phyloP scores from a whole-genome alignment of 2,329 filamentous ascomycete genomes.

The Gnomoniopsis smithogilvyi region DNA sequence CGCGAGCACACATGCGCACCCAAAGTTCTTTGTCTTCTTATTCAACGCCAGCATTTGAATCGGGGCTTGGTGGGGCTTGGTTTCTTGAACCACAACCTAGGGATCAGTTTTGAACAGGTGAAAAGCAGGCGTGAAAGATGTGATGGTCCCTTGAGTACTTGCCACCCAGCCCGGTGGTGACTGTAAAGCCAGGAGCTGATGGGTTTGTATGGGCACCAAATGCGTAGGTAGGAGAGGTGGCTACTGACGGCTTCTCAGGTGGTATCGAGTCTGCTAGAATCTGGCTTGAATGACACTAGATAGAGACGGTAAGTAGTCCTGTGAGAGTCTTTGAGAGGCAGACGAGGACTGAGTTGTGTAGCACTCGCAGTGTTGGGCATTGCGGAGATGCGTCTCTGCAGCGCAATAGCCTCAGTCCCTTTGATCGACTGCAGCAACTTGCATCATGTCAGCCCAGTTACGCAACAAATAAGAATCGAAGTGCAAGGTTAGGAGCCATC shows the following conservation, averaged over 20 bases:
- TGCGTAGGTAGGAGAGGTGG: not conserved
- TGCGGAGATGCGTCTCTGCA: too few relatives aligned
- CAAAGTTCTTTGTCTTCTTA: not conserved
- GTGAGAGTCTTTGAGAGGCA: too few relatives aligned
- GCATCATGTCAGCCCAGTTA: too few relatives aligned
- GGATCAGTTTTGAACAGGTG: not conserved
- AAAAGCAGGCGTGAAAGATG: not conserved
- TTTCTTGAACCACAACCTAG: not conserved
- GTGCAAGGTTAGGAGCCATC: too few relatives aligned
- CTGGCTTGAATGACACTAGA: too few relatives aligned
- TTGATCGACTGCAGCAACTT: too few relatives aligned
- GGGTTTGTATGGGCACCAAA: not conserved
- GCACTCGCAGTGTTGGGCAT: too few relatives aligned
- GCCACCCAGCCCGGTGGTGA: not conserved
- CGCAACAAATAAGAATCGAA: too few relatives aligned
- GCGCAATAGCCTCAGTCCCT: too few relatives aligned
- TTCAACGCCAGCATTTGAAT: not conserved
- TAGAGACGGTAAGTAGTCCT: too few relatives aligned
- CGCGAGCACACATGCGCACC: not conserved
- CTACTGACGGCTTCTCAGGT: not conserved
- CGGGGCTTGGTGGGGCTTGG: not conserved
- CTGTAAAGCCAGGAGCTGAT: not conserved
- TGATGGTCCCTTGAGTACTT: not conserved
- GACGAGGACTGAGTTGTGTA: too few relatives aligned
- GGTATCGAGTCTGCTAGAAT: too few relatives aligned